phyloP scores from a whole-genome alignment of 768 basidiomycete genomes.

The Sutorius australiensis region DNA sequence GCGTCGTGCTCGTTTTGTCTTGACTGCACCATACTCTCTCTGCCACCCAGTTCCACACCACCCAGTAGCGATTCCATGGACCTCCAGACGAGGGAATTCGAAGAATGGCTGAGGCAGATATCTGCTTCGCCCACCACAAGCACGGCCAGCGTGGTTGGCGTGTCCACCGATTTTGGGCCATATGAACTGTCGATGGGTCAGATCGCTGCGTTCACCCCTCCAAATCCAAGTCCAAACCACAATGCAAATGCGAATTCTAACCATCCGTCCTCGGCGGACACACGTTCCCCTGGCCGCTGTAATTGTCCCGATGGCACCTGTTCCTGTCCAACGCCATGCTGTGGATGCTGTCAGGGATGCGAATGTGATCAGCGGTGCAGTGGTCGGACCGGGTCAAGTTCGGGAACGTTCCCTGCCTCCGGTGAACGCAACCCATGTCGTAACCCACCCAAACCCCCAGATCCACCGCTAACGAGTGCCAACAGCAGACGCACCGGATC shows the following conservation, averaged over 20 bases:
- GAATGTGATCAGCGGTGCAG: slow-evolving; percentile 26
- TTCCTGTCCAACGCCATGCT: slow-evolving; percentile 31
- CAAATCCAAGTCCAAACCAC: slow-evolving; percentile 10
- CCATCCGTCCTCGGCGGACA: slow-evolving; percentile 17
- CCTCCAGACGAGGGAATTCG: slow-evolving; percentile 44
- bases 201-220: slow-evolving; percentile 10
- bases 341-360: slow-evolving; percentile 31
- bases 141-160: slow-evolving; percentile 16
- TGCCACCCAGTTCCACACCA: slow-evolving; percentile 41
- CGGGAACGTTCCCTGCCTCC: slow-evolving; percentile 26
- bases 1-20: slow-evolving; percentile 47
- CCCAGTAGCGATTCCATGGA: slow-evolving; percentile 41
- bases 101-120: slow-evolving; percentile 62
- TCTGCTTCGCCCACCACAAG: slow-evolving; percentile 17
- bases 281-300: slow-evolving; percentile 34
- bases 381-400: slow-evolving; percentile 9
- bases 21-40: slow-evolving; percentile 58
- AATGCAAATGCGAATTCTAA: slow-evolving; percentile 2
- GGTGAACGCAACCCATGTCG: slow-evolving; percentile 33
- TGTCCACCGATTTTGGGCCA: slow-evolving; percentile 26
- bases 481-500: slow-evolving; percentile 15
- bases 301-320: slow-evolving; percentile 32
- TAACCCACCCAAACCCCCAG: slow-evolving; percentile 7
- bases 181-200: slow-evolving; percentile 26
- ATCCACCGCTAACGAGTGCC: slow-evolving; percentile 6